Evolutionary conservation across 108 stramenopile genomes (phyloP).

Genomic region (Hondaea fermentalgiana): DNA sequence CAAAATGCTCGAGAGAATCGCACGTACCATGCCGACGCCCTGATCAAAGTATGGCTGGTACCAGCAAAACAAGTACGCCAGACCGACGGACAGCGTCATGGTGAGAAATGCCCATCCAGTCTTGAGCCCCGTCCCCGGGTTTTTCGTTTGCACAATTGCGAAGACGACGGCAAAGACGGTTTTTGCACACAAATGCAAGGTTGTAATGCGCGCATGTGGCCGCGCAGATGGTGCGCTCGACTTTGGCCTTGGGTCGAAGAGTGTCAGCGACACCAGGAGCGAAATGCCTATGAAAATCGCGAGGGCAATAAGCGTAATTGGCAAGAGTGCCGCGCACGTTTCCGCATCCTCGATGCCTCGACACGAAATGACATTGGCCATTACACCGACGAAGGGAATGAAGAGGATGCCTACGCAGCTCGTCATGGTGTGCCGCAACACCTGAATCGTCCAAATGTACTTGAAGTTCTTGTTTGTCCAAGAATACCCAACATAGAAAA

Average conservation of each 20-base stretch:
- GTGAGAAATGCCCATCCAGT: background rate
- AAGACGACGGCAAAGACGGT: background rate
- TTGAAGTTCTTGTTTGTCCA: background rate
- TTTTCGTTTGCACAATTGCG: background rate
- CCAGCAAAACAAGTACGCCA: background rate
- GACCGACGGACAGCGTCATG: background rate
- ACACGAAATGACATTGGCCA: background rate
- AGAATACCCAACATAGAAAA: background rate
- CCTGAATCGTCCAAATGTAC: background rate
- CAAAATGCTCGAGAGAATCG: background rate
- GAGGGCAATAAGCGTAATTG: background rate
- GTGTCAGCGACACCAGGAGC: background rate
- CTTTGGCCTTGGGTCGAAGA: background rate
- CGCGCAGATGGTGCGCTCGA: background rate
- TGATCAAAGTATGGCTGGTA: constrained; percentile 8
- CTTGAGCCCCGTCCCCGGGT: background rate
- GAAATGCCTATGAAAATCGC: background rate
- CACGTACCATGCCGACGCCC: background rate
- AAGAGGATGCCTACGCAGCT: background rate
- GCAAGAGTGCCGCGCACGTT: background rate
- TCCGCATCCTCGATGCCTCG: background rate
- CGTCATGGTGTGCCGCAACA: background rate
- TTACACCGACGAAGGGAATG: background rate
- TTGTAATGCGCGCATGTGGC: background rate
- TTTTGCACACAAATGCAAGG: background rate